Evolutionary conservation across 2,329 filamentous ascomycete species (phyloP), one percentile per base, ranked within the genome.

Genomic region (Xylariomycetidae sp.): DNA sequence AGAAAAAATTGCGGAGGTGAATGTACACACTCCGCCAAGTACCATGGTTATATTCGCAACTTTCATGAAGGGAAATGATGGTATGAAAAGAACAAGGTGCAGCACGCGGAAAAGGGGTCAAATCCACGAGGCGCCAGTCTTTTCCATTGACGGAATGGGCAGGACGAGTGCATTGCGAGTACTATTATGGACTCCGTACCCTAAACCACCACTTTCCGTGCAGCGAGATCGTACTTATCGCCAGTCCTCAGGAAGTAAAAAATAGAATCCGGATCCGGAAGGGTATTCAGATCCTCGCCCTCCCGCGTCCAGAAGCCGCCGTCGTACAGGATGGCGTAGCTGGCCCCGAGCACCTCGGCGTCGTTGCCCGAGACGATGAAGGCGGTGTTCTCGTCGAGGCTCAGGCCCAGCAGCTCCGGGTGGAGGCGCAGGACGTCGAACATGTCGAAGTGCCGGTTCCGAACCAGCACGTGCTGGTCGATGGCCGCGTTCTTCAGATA

Each of bases 311-410:
- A 57, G 38, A 57, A 57, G 1, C 44, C 37, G 0, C 54, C 49
- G 13, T 57, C 55, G 28, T 56, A 57, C n/a, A 57, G 36, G 9
- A 50, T 42, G 14, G 53, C 49, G 25, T 57, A 58, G n/a, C 45
- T 56, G 4, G 48, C 50, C 6, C 52, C 50, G 12, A 53, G 41
- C 3, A 58, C 46, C 13, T 45, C 41, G 6, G 50, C 54, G 5
- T 45, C 34, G 27, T 57, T 53, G 34, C 47, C 43, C 1, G 48
- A 44, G 4, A 57, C 54, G 2, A 57, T 46, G 4, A 58, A 41
- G 7, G 55, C 55, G 17, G 55, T 57, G 27, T 56, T 55, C 48
- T 58, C 54, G 30, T 58, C 54, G 22, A 54, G 49, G 0, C 50
- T 48, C 22, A 58, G 45, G 5, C 53, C 54, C 7, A 58, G 39